Percentiles rank a stretch among this genome's conserved stretches.
Evolutionary conservation across 257 asterid genomes (phyloP).

Genomic region (Solanum chmielewskii): DNA sequence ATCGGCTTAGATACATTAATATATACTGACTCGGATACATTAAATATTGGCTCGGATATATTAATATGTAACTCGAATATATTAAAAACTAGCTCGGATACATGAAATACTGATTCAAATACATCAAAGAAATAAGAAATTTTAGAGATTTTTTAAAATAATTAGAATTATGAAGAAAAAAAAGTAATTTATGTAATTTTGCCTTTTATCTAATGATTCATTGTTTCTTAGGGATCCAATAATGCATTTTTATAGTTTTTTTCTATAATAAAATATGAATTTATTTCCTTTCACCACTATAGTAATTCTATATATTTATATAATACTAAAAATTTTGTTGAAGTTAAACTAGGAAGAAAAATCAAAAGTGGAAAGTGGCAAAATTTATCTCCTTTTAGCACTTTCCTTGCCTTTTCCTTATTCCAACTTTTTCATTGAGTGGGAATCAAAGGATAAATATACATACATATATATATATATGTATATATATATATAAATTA

Average conservation of each 20-base stretch:
- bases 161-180: too few species aligned
- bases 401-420: background rate
- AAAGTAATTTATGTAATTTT: too few species aligned
- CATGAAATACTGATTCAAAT: too few species aligned
- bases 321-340: background rate
- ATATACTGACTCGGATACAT: too few species aligned
- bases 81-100: too few species aligned
- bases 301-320: too few species aligned
- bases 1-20: too few species aligned
- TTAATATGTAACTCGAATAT: too few species aligned
- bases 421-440: background rate
- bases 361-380: background rate
- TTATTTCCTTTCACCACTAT: background rate
- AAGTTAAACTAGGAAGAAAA: background rate
- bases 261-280: background rate
- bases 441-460: background rate
- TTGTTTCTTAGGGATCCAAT: background rate
- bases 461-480: background rate
- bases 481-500: too few species aligned
- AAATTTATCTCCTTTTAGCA: background rate
- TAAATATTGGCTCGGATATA: too few species aligned
- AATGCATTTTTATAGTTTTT: background rate
- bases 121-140: too few species aligned
- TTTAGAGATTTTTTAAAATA: too few species aligned
- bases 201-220: background rate